These are phyloP conservation scores for Ceratorhiza oryzae-sativae DNA, from an alignment of 1,284 basidiomycete species.

Conservation along the genomic window DNA sequence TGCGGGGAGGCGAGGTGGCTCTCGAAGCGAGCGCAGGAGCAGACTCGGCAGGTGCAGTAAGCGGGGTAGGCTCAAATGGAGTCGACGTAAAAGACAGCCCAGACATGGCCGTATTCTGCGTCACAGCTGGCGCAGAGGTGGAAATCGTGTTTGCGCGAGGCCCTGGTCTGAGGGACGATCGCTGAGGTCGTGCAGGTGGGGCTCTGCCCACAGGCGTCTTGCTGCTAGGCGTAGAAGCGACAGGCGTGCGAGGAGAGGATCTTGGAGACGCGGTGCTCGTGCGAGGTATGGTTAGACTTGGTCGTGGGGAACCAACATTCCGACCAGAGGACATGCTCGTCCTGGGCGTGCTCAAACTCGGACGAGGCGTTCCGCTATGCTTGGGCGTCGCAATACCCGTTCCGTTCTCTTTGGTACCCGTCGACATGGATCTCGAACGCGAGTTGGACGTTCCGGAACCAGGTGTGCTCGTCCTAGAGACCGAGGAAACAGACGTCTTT, in stretches of 20 bases:
- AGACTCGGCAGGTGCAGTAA: neutral
- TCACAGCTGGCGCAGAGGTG: slow-evolving; percentile 15
- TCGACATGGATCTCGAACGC: slow-evolving; percentile 17
- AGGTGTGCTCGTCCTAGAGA: slow-evolving; percentile 4
- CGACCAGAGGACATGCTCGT: slow-evolving; percentile 35
- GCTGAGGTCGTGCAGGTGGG: slow-evolving; percentile 13
- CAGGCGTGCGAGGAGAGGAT: neutral
- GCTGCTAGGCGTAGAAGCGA: neutral
- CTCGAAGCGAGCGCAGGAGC: neutral
- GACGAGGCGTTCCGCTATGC: neutral
- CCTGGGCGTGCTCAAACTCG: slow-evolving; percentile 16
- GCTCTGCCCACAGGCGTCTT: neutral
- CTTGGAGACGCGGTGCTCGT: neutral
- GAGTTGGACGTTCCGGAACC: neutral
- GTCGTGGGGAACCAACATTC: neutral
- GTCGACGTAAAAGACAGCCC: neutral
- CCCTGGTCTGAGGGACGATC: slow-evolving; percentile 26
- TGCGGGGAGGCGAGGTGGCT: slow-evolving; percentile 7
- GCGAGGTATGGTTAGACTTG: neutral
- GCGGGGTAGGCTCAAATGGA: neutral
- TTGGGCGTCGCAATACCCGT: neutral
- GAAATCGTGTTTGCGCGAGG: neutral
- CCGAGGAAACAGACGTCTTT: slow-evolving; percentile 25
- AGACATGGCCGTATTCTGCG: too few species aligned
- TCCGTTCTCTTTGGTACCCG: neutral